Conservation (phyloP, 345 rosid species). For the Eutrema heterophyllum region DNA sequence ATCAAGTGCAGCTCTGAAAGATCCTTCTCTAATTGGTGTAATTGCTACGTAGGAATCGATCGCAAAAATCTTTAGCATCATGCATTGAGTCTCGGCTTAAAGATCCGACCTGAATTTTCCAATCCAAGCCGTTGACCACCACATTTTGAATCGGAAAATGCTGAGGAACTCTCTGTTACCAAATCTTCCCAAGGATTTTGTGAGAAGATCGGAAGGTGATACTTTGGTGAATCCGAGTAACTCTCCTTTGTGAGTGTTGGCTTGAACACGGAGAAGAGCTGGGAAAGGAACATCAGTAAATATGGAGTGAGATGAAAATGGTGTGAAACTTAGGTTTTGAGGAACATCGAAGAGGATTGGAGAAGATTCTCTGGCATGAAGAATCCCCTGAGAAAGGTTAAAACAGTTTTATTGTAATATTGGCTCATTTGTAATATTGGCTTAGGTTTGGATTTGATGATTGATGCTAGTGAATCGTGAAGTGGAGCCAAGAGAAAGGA, state of each 20-base stretch:
- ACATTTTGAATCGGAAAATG: conserved; percentile 74
- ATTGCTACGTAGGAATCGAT: conserved; percentile 47
- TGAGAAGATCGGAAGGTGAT: conserved; percentile 36
- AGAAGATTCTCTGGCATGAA: conserved; percentile 43
- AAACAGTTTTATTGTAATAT: conserved; percentile 23
- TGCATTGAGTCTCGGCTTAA: conserved; percentile 80
- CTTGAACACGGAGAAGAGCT: conserved; percentile 45
- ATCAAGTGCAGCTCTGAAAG: conserved; percentile 62
- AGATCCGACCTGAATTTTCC: conserved; percentile 75
- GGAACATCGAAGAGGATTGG: conserved; percentile 66
- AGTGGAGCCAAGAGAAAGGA: conserved; percentile 53
- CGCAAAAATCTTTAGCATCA: conserved; percentile 64
- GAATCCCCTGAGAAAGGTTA: conserved; percentile 38
- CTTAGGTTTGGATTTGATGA: conserved; percentile 9
- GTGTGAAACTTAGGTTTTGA: conserved; percentile 46
- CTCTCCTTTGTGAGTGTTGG: conserved; percentile 53
- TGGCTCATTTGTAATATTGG: not conserved
- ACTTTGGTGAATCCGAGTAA: conserved; percentile 59
- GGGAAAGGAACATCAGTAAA: conserved; percentile 51
- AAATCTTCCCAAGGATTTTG: conserved; percentile 66
- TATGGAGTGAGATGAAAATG: conserved; percentile 37
- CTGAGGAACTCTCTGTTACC: conserved; percentile 51
- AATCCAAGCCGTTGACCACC: conserved; percentile 92
- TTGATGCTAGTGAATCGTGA: conserved; percentile 32
- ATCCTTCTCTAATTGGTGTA: conserved; percentile 61